Conservation (phyloP, 106 monocot species). For the Dendrobium catenatum region DNA sequence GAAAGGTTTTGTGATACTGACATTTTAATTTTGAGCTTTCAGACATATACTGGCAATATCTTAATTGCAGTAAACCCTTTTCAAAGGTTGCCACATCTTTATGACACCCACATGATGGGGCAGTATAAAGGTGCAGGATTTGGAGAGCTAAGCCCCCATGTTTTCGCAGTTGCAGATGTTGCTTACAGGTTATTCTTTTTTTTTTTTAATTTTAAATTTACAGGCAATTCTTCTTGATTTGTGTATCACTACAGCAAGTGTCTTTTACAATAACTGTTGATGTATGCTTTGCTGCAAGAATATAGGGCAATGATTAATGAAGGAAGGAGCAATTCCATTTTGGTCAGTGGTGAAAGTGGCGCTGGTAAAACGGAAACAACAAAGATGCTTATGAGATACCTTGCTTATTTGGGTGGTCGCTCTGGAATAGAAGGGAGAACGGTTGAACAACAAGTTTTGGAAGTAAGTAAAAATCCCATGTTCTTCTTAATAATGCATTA, state of each 20-base stretch:
- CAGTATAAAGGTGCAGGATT: conserved; percentile 44
- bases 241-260: not conserved
- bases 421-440: conserved; percentile 70
- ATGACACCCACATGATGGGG: conserved; percentile 51
- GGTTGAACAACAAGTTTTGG: conserved; percentile 68
- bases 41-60: conserved; percentile 48
- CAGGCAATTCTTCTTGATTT: conserved; percentile 22
- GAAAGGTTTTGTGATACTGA: not conserved
- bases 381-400: conserved; percentile 89
- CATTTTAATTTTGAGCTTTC: conserved; percentile 15
- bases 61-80: conserved; percentile 49
- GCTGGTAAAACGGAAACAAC: conserved; percentile 93
- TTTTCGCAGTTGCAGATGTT: conserved; percentile 48
- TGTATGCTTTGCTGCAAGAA: conserved; percentile 13
- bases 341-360: conserved; percentile 97
- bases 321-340: conserved; percentile 80
- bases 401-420: conserved; percentile 70
- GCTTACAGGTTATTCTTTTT: conserved; percentile 23
- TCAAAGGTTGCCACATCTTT: conserved; percentile 47
- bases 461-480: conserved; percentile 21
- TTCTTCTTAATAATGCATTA: not conserved
- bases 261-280: conserved; percentile 2
- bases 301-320: conserved; percentile 88
- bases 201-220: conserved; percentile 1
- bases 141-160: conserved; percentile 51